Base-by-base conservation (phyloP, 805 yeast genomes). In the Lachancea nothofagi region DNA sequence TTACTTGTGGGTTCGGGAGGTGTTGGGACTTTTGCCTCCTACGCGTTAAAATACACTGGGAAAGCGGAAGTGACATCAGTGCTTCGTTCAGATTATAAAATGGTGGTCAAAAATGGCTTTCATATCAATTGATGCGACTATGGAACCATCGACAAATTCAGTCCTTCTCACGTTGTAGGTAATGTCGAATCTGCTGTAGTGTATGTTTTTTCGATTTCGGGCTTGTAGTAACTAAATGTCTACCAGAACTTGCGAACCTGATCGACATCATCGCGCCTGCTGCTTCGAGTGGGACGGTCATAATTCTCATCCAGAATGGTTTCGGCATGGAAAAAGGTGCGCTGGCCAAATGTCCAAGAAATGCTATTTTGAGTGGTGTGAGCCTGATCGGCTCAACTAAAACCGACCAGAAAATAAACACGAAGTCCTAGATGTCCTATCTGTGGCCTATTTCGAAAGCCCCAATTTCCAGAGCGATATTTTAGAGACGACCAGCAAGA, bases 1-100 rank as follows among this genome's bases (percentile, higher is more conserved):
- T n/a, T n/a, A n/a, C 25, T 23, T 23, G 68, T 83, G 18, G 93
- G 94, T 3, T 67, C 83, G 36, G 94, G 94, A n/a, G 94, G 90
- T 29, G 89, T 84, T 10, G 94, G 94, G 21, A 66, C 82, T 27
- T 72, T 83, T 32, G 80, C 80, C 3, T 83, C 90, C 0, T 71
- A 77, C 37, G 74, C 82, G 0, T 64, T 84, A 25, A 72, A 71
- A 44, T 52, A 53, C 26, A 66, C 69, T 29, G 72, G 71, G 1
- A 62, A 67, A 26, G 66, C 74, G 4, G 68, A 67, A 26, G 77
- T 79, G n/a, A 71, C 85, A 1, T 65, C 74, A 6, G 77, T 81
- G 10, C 67, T 78, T 14, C 69, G 87, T 53, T 73, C 83, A 14
- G 79, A 77, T 49, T 80, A 75, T 56, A 71, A 74, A 6, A 44